Conservation (phyloP, 2,329 filamentous ascomycete species). For the Phaeoacremonium minimum region DNA sequence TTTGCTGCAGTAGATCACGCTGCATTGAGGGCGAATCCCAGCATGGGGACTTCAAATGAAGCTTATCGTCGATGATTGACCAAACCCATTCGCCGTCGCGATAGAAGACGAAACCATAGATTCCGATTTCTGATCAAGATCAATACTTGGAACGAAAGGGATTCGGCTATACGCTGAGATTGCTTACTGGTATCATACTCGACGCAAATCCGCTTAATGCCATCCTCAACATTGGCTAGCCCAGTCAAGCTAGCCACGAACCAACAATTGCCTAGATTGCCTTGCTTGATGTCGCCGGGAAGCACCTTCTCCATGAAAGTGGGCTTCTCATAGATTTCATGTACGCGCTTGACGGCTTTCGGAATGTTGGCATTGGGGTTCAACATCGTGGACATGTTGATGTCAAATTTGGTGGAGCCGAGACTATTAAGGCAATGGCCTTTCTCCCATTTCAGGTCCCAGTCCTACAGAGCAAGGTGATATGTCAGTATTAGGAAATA, state of each 20-base stretch:
- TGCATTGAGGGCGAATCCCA: conserved; percentile 78
- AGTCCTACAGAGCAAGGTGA: conserved; percentile 45
- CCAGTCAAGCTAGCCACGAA: conserved; percentile 75
- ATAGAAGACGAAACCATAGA: conserved; percentile 88
- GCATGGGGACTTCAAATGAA: conserved; percentile 77
- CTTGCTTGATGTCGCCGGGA: conserved; percentile 74
- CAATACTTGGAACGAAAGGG: conserved; percentile 29
- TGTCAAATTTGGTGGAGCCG: conserved; percentile 45
- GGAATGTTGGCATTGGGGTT: conserved; percentile 51
- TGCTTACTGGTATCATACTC: conserved; percentile 57
- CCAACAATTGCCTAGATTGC: conserved; percentile 77
- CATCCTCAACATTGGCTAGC: conserved; percentile 65
- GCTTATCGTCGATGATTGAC: conserved; percentile 86
- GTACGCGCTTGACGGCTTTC: conserved; percentile 69
- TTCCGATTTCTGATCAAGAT: conserved; percentile 58
- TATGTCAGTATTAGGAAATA: too few species aligned
- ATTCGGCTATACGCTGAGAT: too few species aligned
- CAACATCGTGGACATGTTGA: conserved; percentile 37
- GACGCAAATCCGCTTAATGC: conserved; percentile 72
- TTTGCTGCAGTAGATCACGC: conserved; percentile 68
- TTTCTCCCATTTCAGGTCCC: conserved; percentile 64
- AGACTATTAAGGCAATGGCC: conserved; percentile 52
- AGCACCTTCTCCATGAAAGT: conserved; percentile 63
- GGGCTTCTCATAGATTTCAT: conserved; percentile 73
- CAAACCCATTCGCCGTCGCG: conserved; percentile 89